Conservation (phyloP, 1,139 yeast species). For the Hansenula sp. region DNA sequence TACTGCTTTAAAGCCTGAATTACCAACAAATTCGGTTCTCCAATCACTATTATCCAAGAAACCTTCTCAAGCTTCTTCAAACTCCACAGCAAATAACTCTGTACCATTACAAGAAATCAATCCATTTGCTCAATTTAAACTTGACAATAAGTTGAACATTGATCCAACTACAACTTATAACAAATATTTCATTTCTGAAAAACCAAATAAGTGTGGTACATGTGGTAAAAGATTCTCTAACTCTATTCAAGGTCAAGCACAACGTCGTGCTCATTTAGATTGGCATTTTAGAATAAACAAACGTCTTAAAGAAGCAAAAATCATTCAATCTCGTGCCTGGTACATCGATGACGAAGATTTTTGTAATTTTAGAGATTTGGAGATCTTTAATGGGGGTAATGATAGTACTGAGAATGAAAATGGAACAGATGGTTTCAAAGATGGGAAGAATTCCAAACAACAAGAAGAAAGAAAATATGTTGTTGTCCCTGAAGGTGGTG, state of each 20-base stretch:
- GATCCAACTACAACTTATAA: conserved; percentile 15
- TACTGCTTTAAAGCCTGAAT: too few species aligned
- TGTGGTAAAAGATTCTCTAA: conserved; percentile 86
- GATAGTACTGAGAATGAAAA: too few species aligned
- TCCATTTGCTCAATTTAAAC: conserved; percentile 10
- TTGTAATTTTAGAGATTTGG: conserved; percentile 70
- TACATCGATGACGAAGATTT: conserved; percentile 72
- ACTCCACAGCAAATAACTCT: not conserved
- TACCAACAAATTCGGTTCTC: conserved; percentile 17
- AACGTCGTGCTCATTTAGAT: conserved; percentile 69
- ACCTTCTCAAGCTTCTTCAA: not conserved
- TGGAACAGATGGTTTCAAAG: conserved; percentile 10
- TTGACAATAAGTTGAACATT: conserved; percentile 15
- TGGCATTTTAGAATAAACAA: conserved; percentile 96
- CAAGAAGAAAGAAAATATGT: conserved; percentile 38
- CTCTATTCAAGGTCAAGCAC: conserved; percentile 53
- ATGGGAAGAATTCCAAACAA: conserved; percentile 6
- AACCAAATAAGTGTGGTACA: conserved; percentile 79
- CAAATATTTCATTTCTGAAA: conserved; percentile 48
- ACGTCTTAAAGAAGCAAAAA: conserved; percentile 52
- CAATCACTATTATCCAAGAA: conserved; percentile 13
- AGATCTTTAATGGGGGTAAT: conserved; percentile 34
- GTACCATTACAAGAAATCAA: not conserved
- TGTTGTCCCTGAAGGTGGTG: conserved; percentile 65
- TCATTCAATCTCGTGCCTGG: conserved; percentile 77